phyloP scores from a whole-genome alignment of 305 asterid species.

The Striga hermonthica region DNA sequence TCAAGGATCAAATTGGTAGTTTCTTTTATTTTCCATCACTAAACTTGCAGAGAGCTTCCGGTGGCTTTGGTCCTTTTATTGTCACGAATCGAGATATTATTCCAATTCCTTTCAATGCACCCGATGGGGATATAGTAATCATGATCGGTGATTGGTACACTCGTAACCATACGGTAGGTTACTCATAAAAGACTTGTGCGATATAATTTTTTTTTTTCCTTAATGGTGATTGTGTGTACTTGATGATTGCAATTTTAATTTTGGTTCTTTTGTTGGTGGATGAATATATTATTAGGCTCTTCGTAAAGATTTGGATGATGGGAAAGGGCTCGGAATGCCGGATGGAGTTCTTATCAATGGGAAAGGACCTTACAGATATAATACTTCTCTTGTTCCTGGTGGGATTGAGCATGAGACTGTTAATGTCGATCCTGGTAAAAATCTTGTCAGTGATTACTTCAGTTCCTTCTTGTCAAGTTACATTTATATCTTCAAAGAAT shows the following conservation, averaged over 20 bases:
- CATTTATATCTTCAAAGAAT: no score
- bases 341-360: constrained; percentile 98
- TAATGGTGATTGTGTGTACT: no score
- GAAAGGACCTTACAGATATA: constrained; percentile 91
- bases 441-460: background rate
- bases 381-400: constrained; percentile 70
- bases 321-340: constrained; percentile 79
- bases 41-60: constrained; percentile 82
- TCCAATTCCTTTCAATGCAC: constrained; percentile 64
- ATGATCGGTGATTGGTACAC: constrained; percentile 93
- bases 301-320: constrained; percentile 59
- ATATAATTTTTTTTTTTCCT: background rate
- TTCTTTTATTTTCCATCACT: constrained; percentile 85
- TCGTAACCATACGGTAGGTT: constrained; percentile 67
- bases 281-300: constrained; percentile 49
- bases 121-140: constrained; percentile 80
- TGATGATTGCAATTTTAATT: no score
- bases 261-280: background rate
- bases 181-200: background rate
- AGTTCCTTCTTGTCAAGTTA: background rate
- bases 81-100: constrained; percentile 60
- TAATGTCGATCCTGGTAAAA: constrained; percentile 78
- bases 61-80: constrained; percentile 81
- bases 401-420: constrained; percentile 73
- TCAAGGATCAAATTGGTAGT: constrained; percentile 94